Percentiles rank a stretch among this genome's conserved stretches.
Conservation (phyloP, 805 yeast genomes). For the Ascoidea asiatica region DNA sequence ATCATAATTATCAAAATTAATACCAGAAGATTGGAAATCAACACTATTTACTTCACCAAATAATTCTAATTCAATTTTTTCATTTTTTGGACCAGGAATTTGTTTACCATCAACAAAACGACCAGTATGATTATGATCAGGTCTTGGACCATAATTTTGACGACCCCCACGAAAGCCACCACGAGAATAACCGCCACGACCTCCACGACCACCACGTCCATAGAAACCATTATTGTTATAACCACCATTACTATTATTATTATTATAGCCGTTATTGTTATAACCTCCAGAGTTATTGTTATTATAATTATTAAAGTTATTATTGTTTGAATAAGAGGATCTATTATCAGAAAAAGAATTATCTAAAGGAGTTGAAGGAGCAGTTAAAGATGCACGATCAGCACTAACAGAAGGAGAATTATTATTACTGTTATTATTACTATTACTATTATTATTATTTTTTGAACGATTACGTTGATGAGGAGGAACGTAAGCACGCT, state of each 20-base stretch:
- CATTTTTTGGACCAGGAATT: conserved; percentile 64
- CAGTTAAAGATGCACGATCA: conserved; percentile 13
- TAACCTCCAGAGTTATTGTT: conserved; percentile 18
- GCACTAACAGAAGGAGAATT: conserved; percentile 11
- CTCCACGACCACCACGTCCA: conserved; percentile 18
- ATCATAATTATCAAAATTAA: conserved; percentile 96
- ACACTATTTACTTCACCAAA: conserved; percentile 67
- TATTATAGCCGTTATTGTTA: conserved; percentile 17
- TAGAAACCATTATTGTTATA: conserved; percentile 18
- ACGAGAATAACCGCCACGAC: conserved; percentile 19
- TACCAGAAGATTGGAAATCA: conserved; percentile 82
- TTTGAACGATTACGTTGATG: conserved; percentile 29
- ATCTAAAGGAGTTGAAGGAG: conserved; percentile 10
- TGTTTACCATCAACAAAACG: conserved; percentile 81
- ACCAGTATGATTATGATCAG: conserved; percentile 43
- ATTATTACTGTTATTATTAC: conserved; percentile 11
- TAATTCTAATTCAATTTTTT: conserved; percentile 59
- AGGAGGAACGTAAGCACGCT: conserved; percentile 41
- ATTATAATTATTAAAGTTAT: conserved; percentile 17
- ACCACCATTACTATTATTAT: conserved; percentile 18
- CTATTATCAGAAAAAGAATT: conserved; percentile 10
- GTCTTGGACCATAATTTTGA: conserved; percentile 20
- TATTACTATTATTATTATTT: conserved; percentile 11
- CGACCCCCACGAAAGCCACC: conserved; percentile 19
- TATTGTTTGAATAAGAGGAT: conserved; percentile 15